phyloP scores from a whole-genome alignment of 306 rosid genomes.

The Arachis stenosperma region DNA sequence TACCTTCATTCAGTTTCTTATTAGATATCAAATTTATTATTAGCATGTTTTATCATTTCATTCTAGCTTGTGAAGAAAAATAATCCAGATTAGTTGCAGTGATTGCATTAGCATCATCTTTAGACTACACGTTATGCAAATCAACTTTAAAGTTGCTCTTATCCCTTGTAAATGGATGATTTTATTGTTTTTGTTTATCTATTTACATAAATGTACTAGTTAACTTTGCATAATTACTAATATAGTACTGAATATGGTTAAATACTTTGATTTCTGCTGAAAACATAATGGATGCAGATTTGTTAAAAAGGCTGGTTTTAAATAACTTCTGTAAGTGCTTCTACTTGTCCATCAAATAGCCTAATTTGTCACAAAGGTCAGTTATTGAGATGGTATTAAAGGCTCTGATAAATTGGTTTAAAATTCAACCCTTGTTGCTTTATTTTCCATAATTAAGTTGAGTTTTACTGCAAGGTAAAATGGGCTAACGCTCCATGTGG shows the following conservation, averaged over 20 bases:
- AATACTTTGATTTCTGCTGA: slow-evolving; percentile 21
- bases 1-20: neutral
- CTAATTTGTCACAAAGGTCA: too few species aligned
- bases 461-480: neutral
- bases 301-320: slow-evolving; percentile 77
- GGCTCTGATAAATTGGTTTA: too few species aligned
- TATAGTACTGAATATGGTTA: slow-evolving; percentile 40
- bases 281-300: slow-evolving; percentile 95
- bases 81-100: slow-evolving; percentile 81
- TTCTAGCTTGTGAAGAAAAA: slow-evolving; percentile 75
- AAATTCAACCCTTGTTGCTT: neutral
- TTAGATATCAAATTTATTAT: slow-evolving; percentile 10
- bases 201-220: slow-evolving; percentile 5
- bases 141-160: slow-evolving; percentile 81
- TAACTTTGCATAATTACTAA: slow-evolving; percentile 34
- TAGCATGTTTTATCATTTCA: slow-evolving; percentile 23
- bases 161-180: slow-evolving; percentile 79
- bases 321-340: slow-evolving; percentile 89
- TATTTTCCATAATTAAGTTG: neutral
- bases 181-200: slow-evolving; percentile 28
- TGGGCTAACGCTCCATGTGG: neutral
- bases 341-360: neutral
- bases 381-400: too few species aligned
- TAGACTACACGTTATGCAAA: slow-evolving; percentile 88
- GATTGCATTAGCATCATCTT: slow-evolving; percentile 91